Evolutionary conservation across 257 asterid genomes (phyloP).

Genomic region (Solanum chilense): DNA sequence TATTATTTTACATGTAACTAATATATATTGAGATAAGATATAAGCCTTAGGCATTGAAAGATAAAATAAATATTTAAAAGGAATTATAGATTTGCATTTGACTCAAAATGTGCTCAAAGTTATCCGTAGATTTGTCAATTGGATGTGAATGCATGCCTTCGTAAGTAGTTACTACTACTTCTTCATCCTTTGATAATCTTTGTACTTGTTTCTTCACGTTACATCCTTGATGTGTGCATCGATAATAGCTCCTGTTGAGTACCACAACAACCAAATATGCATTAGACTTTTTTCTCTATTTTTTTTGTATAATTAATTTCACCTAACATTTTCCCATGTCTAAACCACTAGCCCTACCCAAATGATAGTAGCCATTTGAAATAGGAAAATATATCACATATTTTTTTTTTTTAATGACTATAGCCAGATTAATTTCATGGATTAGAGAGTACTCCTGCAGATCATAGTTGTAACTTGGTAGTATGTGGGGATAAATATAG

Average conservation of each 20-base stretch:
- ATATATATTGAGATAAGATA: background rate
- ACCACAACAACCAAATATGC: background rate
- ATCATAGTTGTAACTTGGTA: background rate
- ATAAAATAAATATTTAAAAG: background rate
- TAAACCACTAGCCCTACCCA: background rate
- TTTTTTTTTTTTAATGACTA: background rate
- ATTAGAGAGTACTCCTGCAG: background rate
- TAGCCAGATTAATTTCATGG: background rate
- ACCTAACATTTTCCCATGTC: background rate
- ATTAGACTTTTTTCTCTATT: background rate
- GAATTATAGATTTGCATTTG: slow-evolving; percentile 14
- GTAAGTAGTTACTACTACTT: slow-evolving; percentile 10
- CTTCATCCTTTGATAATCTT: slow-evolving; percentile 14
- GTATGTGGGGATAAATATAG: background rate
- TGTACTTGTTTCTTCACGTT: slow-evolving; percentile 21
- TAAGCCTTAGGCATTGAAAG: background rate
- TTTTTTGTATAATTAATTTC: background rate
- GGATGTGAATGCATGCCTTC: slow-evolving; percentile 18
- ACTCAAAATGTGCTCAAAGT: slow-evolving; percentile 14
- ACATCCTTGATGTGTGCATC: slow-evolving; percentile 15
- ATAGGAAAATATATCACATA: background rate
- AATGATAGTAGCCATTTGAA: background rate
- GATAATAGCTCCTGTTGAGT: slow-evolving; percentile 10
- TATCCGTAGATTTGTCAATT: slow-evolving; percentile 12
- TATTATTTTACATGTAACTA: background rate